Evolutionary conservation across 2,329 filamentous ascomycete species (phyloP), one percentile per base, ranked within the genome.

Genomic region (Hymenotorrendiella dingleyae): DNA sequence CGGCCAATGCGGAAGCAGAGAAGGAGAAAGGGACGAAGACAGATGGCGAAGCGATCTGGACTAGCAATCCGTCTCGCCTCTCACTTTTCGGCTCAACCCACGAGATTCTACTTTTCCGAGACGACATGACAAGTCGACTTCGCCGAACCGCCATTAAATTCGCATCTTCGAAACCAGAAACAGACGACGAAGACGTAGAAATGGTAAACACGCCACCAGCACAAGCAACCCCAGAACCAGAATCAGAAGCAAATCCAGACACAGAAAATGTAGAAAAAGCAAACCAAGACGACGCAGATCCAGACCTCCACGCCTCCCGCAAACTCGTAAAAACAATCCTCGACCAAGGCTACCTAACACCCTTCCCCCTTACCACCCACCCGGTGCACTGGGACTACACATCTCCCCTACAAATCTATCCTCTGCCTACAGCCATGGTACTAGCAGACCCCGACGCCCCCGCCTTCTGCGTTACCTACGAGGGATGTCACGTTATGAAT

Each of bases 401-500:
- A 0, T 73, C 78, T 4, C 70, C 84, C 3, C 64, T 97, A 50
- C 83, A 87, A 42, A 67, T 98, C 17, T 97, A 96, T 62, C 93
- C 91, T 7, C 66, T 97, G 21, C 93, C 93, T 2, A 91, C 86
- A 16, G 80, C 86, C 1, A 70, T 97, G 58, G 78, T 94, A 12
- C 67, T 98, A 4, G 82, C 88, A 2, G 93, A 98, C 65, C 72
- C 84, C 0, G 86, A 90, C 30, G 82, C 84, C 8, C 82, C 86
- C 11, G 75, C 88, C 0, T 98, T 95, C 58, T 84, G 84, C 41
- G 71, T 96, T 51, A 94, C 86, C 11, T 97, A 97, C 59, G 91
- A 95, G 64, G 91, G 90, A 0, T 97, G 93, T 59, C 86, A 93
- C 67, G 90, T 96, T 24, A 82, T 98, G 76, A 98, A 98, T 62